phyloP scores from a whole-genome alignment of 352 stramenopile species.

The Pilasporangium apinafurcum region DNA sequence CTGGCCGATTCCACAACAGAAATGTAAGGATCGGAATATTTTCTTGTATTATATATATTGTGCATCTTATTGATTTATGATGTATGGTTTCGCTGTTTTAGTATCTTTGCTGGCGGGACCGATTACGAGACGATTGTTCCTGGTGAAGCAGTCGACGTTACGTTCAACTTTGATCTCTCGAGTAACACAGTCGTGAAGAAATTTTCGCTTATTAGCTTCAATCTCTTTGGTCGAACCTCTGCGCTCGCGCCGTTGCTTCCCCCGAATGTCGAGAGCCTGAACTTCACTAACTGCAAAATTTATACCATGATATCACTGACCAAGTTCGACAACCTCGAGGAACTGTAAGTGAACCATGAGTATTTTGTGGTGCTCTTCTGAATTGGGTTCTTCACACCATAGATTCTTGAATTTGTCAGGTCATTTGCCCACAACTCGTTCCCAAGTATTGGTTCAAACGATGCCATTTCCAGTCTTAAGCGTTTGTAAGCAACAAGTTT shows the following conservation, averaged over 20 bases:
- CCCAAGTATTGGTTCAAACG: not conserved
- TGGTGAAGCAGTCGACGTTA: slow-evolving; percentile 2
- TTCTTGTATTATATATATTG: not conserved
- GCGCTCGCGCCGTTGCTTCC: slow-evolving; percentile 7
- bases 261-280: slow-evolving; percentile 3
- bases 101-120: slow-evolving; percentile 6
- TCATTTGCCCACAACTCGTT: not conserved
- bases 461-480: no score
- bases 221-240: slow-evolving; percentile 2
- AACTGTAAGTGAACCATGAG: not conserved
- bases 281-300: slow-evolving; percentile 2
- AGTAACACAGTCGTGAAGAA: slow-evolving; percentile 1
- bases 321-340: not conserved
- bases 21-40: slow-evolving; percentile 1
- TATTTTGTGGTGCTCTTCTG: no score
- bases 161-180: slow-evolving; percentile 5
- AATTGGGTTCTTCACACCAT: no score
- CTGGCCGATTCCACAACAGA: slow-evolving; percentile 1
- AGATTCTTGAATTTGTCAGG: not conserved
- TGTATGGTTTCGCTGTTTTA: not conserved
- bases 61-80: no score
- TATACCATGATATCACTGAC: slow-evolving; percentile 1
- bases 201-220: slow-evolving; percentile 7
- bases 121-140: slow-evolving; percentile 4
- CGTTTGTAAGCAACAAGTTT: no score